These are phyloP conservation scores for Durusdinium trenchii DNA, from an alignment of 73 alveolate genomes.

Conservation along the genomic window DNA sequence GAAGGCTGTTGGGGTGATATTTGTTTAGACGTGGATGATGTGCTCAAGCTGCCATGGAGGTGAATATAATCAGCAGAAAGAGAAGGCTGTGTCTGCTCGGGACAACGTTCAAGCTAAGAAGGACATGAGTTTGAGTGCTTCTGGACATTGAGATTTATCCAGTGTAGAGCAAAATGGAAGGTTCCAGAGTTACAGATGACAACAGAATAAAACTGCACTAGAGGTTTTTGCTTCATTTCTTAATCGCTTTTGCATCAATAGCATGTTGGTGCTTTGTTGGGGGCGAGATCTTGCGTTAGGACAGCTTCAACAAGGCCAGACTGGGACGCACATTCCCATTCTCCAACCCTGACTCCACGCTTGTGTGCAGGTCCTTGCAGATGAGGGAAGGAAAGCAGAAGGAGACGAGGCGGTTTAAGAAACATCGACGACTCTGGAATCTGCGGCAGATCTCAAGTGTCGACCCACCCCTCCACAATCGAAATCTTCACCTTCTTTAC, in stretches of 20 bases:
- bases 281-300: not conserved
- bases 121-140: too few relatives aligned
- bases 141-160: not conserved
- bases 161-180: not conserved
- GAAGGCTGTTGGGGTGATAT: not conserved
- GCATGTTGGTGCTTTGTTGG: not conserved
- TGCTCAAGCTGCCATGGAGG: not conserved
- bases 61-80: constrained; percentile 58
- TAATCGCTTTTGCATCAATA: not conserved
- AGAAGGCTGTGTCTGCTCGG: constrained; percentile 69
- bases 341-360: not conserved
- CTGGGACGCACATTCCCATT: not conserved
- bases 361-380: constrained; percentile 45
- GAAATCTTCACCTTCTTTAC: not conserved
- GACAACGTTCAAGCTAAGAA: constrained; percentile 92
- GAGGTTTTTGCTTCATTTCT: not conserved
- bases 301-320: constrained; percentile 63
- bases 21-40: not conserved
- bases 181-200: not conserved
- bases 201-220: not conserved
- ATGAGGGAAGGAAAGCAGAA: constrained; percentile 83
- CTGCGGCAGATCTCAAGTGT: too few relatives aligned
- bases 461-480: not conserved
- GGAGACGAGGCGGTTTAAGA: constrained; percentile 42
- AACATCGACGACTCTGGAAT: too few relatives aligned